A percentile compares a stretch with the other conserved stretches of the same genome.
phyloP scores from a whole-genome alignment of 2,329 filamentous ascomycete genomes.

The Canariomyces notabilis region DNA sequence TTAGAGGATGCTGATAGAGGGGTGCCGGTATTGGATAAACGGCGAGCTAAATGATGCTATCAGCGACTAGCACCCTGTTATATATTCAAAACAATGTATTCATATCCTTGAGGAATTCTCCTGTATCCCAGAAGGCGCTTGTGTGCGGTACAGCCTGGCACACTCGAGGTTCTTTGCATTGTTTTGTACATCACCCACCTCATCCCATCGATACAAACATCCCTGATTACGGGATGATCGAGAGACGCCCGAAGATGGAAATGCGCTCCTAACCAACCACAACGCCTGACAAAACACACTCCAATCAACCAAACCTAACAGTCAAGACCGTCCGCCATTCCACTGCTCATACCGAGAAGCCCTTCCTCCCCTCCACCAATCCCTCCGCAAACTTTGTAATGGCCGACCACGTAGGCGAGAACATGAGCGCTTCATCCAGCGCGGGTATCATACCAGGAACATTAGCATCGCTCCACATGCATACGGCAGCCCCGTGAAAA shows the following conservation, averaged over 20 bases:
- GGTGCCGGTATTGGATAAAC: no score
- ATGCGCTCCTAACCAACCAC: background rate
- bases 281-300: no score
- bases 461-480: constrained; percentile 87
- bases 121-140: no score
- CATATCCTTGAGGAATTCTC: no score
- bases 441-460: constrained; percentile 67
- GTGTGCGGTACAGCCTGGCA: no score
- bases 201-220: background rate
- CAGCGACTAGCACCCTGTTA: no score
- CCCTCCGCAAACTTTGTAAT: constrained; percentile 72
- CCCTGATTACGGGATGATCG: background rate
- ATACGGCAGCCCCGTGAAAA: constrained; percentile 64
- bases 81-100: no score
- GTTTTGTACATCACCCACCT: background rate
- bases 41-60: no score
- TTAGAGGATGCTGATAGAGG: no score
- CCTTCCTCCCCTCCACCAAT: constrained; percentile 73
- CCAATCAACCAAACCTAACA: background rate
- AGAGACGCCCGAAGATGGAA: background rate
- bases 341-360: constrained; percentile 44
- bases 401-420: constrained; percentile 73
- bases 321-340: background rate
- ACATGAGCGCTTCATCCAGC: constrained; percentile 72
- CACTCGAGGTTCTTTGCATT: background rate